Conservation (phyloP, 805 yeast genomes). For the Nakazawaea peltata region DNA sequence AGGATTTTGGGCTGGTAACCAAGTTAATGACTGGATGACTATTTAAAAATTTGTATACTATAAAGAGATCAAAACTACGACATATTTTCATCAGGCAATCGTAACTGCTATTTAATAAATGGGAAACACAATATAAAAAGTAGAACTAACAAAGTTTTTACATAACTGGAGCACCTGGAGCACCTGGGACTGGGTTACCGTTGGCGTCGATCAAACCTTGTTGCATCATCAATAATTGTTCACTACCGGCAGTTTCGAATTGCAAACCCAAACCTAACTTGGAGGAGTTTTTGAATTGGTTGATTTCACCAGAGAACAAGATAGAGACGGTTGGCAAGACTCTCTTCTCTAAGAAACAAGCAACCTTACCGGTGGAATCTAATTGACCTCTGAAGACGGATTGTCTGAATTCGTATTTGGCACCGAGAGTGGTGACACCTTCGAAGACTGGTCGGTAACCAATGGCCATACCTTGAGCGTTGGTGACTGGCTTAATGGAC, state of each 20-base stretch:
- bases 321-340: conserved; percentile 86
- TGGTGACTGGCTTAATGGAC: conserved; percentile 63
- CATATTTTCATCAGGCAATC: no score
- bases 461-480: conserved; percentile 62
- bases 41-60: no score
- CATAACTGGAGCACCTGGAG: conserved; percentile 29
- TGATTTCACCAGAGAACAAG: conserved; percentile 83
- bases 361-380: conserved; percentile 85
- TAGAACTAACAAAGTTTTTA: no score
- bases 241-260: conserved; percentile 92
- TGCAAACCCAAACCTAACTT: conserved; percentile 91
- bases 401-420: conserved; percentile 96
- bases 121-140: no score
- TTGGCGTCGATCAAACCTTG: conserved; percentile 77
- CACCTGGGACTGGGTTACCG: conserved; percentile 82
- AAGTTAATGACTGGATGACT: no score
- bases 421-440: conserved; percentile 90
- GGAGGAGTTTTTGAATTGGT: conserved; percentile 59
- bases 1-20: no score
- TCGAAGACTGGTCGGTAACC: conserved; percentile 82
- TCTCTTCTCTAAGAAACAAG: conserved; percentile 87
- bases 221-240: conserved; percentile 87
- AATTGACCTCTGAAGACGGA: conserved; percentile 92
- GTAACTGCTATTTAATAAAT: no score
- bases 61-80: no score